Percentiles rank a stretch among this genome's conserved stretches.
phyloP scores from a whole-genome alignment of 2,329 filamentous ascomycete species.

The Coniella lustricola region DNA sequence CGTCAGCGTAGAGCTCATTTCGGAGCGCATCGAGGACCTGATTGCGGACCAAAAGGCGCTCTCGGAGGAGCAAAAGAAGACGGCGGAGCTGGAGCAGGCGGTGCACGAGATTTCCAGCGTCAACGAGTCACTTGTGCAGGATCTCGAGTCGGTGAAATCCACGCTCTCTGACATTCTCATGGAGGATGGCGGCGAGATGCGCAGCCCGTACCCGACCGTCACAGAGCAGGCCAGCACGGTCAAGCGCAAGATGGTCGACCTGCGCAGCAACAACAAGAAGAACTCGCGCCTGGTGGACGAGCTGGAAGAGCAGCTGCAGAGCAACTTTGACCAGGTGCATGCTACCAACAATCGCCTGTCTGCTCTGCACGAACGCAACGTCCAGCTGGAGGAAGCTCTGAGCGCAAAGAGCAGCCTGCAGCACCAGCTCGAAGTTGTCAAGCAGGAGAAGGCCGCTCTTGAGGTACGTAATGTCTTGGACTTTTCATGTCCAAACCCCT shows the following conservation, averaged over 20 bases:
- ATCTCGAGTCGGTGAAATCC: conserved; percentile 55
- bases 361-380: conserved; percentile 67
- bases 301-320: conserved; percentile 91
- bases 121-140: conserved; percentile 52
- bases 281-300: conserved; percentile 89
- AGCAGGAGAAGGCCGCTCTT: conserved; percentile 65
- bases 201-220: conserved; percentile 39
- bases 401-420: conserved; percentile 56
- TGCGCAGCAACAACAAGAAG: conserved; percentile 72
- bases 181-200: conserved; percentile 38
- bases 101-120: conserved; percentile 49
- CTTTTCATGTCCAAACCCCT: no score
- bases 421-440: conserved; percentile 59
- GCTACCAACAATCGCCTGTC: conserved; percentile 79
- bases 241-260: conserved; percentile 57
- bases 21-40: conserved; percentile 52
- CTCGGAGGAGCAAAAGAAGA: conserved; percentile 49
- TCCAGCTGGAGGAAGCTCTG: conserved; percentile 73
- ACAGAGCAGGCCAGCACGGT: conserved; percentile 53
- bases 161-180: conserved; percentile 47
- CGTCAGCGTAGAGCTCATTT: conserved; percentile 61
- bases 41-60: conserved; percentile 54
- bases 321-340: conserved; percentile 90
- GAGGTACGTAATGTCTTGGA: conserved; percentile 54
- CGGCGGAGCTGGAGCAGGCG: conserved; percentile 48